phyloP scores from a whole-genome alignment of 345 rosid genomes.

The Citrus mangshanensis region DNA sequence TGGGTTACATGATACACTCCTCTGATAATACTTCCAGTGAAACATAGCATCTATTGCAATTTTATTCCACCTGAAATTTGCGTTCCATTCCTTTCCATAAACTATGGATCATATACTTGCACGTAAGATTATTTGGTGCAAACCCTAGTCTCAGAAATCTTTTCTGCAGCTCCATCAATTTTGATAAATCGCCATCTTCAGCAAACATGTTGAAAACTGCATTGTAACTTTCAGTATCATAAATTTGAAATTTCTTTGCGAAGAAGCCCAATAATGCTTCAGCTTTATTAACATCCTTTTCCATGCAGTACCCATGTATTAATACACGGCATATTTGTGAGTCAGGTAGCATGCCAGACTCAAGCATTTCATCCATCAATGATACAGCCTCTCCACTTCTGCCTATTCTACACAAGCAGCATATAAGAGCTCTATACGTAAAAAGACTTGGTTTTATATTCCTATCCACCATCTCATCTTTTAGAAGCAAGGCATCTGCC shows the following conservation, averaged over 20 bases:
- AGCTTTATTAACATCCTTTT: constrained; percentile 48
- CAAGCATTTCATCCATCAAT: constrained; percentile 65
- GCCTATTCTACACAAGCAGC: constrained; percentile 51
- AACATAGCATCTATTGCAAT: background rate
- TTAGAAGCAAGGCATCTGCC: constrained; percentile 52
- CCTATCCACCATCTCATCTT: constrained; percentile 43
- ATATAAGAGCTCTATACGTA: constrained; percentile 52
- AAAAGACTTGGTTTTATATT: constrained; percentile 25
- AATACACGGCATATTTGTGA: constrained; percentile 48
- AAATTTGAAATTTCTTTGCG: constrained; percentile 52
- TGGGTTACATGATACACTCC: background rate
- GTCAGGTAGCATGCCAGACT: constrained; percentile 49
- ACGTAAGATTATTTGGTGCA: constrained; percentile 51
- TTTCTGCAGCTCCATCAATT: constrained; percentile 57
- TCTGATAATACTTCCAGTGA: background rate
- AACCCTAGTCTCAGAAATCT: constrained; percentile 65
- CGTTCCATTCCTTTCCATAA: constrained; percentile 24
- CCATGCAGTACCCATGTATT: constrained; percentile 54
- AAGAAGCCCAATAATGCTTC: constrained; percentile 50
- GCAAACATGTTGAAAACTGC: constrained; percentile 33
- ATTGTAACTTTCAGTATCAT: constrained; percentile 60
- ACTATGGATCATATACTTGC: constrained; percentile 54
- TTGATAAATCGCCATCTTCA: constrained; percentile 43
- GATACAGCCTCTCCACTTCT: constrained; percentile 47
- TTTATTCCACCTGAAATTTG: constrained; percentile 3